phyloP scores from a whole-genome alignment of 129 eudicot species.

The Lactuca saligna region DNA sequence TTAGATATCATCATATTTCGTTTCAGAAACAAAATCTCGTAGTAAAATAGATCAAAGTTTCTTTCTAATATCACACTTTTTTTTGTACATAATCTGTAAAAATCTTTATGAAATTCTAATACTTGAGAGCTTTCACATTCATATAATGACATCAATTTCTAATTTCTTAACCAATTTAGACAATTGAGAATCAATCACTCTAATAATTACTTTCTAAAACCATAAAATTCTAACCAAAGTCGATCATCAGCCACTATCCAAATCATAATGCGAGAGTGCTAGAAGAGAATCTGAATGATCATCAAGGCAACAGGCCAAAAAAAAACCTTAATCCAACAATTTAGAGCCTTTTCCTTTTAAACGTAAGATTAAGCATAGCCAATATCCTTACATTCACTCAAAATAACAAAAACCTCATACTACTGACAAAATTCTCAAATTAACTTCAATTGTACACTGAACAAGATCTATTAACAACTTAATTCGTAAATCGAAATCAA shows the following conservation, averaged over 20 bases:
- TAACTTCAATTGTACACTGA: neutral
- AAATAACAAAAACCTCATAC: neutral
- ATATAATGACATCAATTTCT: neutral
- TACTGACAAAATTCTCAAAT: neutral
- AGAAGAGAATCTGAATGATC: slow-evolving; percentile 6
- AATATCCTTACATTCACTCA: slow-evolving; percentile 4
- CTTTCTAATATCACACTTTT: neutral
- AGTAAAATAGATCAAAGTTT: neutral
- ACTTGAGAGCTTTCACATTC: neutral
- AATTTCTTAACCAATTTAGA: slow-evolving; percentile 1
- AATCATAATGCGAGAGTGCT: neutral
- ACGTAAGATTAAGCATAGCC: neutral
- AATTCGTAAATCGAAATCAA: neutral
- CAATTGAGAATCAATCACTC: neutral
- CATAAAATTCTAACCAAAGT: neutral
- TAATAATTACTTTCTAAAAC: neutral
- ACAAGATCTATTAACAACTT: neutral
- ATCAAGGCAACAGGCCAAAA: neutral
- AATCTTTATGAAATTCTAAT: neutral
- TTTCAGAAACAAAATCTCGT: neutral
- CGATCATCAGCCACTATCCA: neutral
- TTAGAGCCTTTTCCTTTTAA: neutral
- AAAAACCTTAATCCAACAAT: neutral
- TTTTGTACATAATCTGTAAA: neutral
- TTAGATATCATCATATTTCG: slow-evolving; percentile 14